Evolutionary conservation across 371 early-diverging fungal species (phyloP).

Genomic region (Zychaea mexicana): DNA sequence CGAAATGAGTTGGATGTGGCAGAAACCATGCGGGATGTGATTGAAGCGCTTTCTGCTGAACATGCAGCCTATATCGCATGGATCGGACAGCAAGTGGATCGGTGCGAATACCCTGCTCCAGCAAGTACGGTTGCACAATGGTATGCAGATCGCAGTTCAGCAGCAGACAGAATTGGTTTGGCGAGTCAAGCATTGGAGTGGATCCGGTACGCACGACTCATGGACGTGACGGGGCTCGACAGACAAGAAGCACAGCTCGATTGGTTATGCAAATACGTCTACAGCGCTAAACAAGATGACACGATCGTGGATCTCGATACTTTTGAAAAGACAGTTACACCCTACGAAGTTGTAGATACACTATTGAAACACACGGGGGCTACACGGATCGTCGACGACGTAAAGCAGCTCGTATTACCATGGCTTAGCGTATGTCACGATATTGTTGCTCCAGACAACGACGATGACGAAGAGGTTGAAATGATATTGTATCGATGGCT

Average conservation of each 20-base stretch:
- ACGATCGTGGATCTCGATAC: conserved; percentile 20
- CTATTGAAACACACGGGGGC: conserved; percentile 48
- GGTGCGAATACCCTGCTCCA: conserved; percentile 48
- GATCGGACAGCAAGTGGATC: conserved; percentile 30
- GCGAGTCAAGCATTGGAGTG: conserved; percentile 58
- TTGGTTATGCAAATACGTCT: conserved; percentile 63
- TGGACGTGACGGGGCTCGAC: conserved; percentile 54
- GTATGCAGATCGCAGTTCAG: conserved; percentile 58
- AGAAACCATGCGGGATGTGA: conserved; percentile 20
- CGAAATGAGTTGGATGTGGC: conserved; percentile 25
- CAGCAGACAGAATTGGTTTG: conserved; percentile 61
- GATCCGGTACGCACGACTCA: conserved; percentile 53
- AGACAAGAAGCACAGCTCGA: conserved; percentile 49
- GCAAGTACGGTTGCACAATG: conserved; percentile 53
- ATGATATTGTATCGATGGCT: conserved; percentile 51
- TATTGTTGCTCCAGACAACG: conserved; percentile 1
- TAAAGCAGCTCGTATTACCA: conserved; percentile 57
- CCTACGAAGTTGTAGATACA: conserved; percentile 54
- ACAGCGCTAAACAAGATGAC: conserved; percentile 35
- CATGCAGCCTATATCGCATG: conserved; percentile 15
- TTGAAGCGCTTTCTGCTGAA: conserved; percentile 20
- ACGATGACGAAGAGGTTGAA: conserved; percentile 19
- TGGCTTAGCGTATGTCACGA: conserved; percentile 48
- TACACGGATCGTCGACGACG: conserved; percentile 47
- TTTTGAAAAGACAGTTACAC: conserved; percentile 34